phyloP scores from a whole-genome alignment of 2,329 filamentous ascomycete species.

The Colletotrichum navitas region DNA sequence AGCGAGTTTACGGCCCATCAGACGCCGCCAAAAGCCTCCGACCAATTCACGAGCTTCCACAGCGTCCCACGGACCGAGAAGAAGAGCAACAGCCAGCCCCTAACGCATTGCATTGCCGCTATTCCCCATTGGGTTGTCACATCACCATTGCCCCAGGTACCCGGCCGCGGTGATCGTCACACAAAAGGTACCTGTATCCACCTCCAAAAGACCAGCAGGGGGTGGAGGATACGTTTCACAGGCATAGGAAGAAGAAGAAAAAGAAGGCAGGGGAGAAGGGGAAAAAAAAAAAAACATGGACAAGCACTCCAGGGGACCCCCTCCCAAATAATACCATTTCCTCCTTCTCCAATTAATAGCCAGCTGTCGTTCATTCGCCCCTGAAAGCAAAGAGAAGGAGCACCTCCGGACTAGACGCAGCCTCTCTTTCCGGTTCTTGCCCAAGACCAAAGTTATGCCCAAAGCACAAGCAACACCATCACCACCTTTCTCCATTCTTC shows the following conservation, averaged over 20 bases:
- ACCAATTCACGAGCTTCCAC: conserved; percentile 2
- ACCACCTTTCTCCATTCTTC: conserved; percentile 15
- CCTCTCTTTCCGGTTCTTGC: conserved; percentile 25
- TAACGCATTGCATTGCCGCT: conserved; percentile 35
- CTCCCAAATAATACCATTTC: conserved; percentile 38
- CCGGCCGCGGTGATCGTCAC: conserved; percentile 36
- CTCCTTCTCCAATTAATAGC: conserved; percentile 41
- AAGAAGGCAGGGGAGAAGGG: conserved; percentile 17
- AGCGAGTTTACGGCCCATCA: conserved; percentile 25
- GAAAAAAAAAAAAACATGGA: conserved; percentile 15
- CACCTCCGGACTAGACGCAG: neutral
- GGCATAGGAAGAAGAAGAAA: conserved; percentile 8
- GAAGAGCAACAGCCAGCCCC: conserved; percentile 19
- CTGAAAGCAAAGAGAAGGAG: conserved; percentile 34
- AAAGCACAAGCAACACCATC: conserved; percentile 19
- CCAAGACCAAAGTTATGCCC: conserved; percentile 25
- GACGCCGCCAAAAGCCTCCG: conserved; percentile 35
- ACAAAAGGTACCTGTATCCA: conserved; percentile 39
- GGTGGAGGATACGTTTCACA: conserved; percentile 7
- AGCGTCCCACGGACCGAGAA: conserved; percentile 29
- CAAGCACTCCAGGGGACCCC: conserved; percentile 36
- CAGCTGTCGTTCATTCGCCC: conserved; percentile 37
- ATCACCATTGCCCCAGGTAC: conserved; percentile 38
- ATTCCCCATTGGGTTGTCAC: conserved; percentile 29
- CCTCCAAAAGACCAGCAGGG: conserved; percentile 19